Percentiles rank a stretch among this genome's conserved stretches.
These are phyloP conservation scores for Flammula alnicola DNA, from an alignment of 1,284 basidiomycete species.

Conservation along the genomic window DNA sequence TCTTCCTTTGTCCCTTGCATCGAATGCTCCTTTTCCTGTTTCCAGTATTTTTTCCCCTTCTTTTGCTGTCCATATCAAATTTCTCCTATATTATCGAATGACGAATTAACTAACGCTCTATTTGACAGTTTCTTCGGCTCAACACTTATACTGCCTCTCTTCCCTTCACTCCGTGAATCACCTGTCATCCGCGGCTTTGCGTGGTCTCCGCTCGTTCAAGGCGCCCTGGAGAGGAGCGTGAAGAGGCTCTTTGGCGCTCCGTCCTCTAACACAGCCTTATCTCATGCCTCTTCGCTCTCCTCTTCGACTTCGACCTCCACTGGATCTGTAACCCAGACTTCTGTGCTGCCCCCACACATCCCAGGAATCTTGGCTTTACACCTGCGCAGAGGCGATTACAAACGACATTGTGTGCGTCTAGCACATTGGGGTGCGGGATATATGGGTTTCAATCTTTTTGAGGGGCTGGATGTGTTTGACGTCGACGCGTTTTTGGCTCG, in stretches of 20 bases:
- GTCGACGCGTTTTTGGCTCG: constrained; percentile 23
- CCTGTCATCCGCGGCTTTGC: constrained; percentile 56
- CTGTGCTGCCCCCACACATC: constrained; percentile 19
- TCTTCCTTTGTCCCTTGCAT: no score
- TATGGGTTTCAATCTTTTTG: constrained; percentile 63
- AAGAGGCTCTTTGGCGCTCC: constrained; percentile 40
- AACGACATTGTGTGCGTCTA: constrained; percentile 61
- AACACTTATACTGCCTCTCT: constrained; percentile 48
- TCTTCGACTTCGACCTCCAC: neutral
- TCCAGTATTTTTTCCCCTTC: no score
- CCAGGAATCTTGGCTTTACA: constrained; percentile 66
- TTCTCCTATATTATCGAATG: no score
- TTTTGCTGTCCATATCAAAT: no score
- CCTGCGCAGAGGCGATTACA: constrained; percentile 70
- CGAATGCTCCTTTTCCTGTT: no score
- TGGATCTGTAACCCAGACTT: neutral
- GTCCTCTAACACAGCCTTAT: no score
- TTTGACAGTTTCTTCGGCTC: constrained; percentile 55
- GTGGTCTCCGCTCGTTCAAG: constrained; percentile 65
- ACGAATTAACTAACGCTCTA: no score
- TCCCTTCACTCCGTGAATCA: constrained; percentile 49
- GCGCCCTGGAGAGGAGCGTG: constrained; percentile 55
- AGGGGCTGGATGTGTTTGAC: constrained; percentile 55
- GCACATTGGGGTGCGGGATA: constrained; percentile 53
- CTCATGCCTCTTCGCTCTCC: no score